Percentiles rank a stretch among this genome's conserved stretches.
Evolutionary conservation across 441 rosid genomes (phyloP).

Genomic region (Adansonia madagascariensis): DNA sequence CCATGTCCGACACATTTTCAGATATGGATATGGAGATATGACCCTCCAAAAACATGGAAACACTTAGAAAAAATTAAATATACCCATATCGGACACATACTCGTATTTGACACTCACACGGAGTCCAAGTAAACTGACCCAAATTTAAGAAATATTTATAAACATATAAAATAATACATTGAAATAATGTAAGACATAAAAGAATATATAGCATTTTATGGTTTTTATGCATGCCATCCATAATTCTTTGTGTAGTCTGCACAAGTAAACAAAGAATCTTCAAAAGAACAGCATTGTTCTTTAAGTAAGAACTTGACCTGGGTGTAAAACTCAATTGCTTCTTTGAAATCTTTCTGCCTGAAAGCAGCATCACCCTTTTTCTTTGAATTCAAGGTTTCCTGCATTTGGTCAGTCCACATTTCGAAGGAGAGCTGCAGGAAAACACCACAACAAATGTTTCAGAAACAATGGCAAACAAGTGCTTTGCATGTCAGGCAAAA

Average conservation of each 20-base stretch:
- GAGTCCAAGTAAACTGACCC: neutral
- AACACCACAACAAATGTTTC: conserved; percentile 20
- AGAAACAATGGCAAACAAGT: conserved; percentile 19
- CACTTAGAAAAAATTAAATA: too few species aligned
- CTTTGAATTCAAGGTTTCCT: conserved; percentile 79
- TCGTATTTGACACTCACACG: neutral
- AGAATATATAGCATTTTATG: neutral
- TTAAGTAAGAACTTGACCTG: conserved; percentile 54
- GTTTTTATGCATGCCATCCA: neutral
- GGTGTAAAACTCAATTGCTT: conserved; percentile 65
- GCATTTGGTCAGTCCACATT: conserved; percentile 88
- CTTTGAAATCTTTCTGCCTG: conserved; percentile 69
- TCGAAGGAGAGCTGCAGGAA: conserved; percentile 81
- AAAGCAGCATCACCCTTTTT: conserved; percentile 85
- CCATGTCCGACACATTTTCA: too few species aligned
- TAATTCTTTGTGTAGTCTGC: neutral
- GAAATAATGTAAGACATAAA: neutral
- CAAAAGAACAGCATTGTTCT: neutral
- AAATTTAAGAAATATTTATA: too few species aligned
- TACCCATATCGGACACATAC: conserved; percentile 52
- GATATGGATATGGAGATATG: too few species aligned
- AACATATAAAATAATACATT: neutral
- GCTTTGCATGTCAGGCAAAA: conserved; percentile 2
- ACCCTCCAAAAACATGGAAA: too few species aligned
- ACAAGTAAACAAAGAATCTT: neutral